phyloP scores from a whole-genome alignment of 768 basidiomycete genomes.

The Pilatotrama ljubarskyi region DNA sequence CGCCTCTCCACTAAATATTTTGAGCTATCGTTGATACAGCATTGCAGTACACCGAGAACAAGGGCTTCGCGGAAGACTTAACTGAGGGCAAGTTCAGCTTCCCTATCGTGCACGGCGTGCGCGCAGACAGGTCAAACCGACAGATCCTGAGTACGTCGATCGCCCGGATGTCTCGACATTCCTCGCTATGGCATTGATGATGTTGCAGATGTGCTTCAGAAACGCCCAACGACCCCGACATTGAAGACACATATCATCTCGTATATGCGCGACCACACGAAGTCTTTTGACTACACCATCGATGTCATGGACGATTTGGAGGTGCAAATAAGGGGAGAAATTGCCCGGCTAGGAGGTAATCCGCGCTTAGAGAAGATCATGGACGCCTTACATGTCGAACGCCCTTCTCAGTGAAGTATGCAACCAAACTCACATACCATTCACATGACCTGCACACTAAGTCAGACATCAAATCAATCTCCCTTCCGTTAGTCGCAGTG shows the following conservation, averaged over 20 bases:
- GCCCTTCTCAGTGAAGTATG: background rate
- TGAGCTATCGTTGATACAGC: background rate
- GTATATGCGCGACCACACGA: slow-evolving; percentile 73
- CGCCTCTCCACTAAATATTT: no score
- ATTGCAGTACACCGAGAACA: slow-evolving; percentile 74
- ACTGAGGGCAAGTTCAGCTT: slow-evolving; percentile 98
- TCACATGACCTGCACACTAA: no score
- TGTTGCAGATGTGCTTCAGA: slow-evolving; percentile 81
- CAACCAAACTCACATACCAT: no score
- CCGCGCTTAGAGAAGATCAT: slow-evolving; percentile 55
- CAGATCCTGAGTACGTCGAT: slow-evolving; percentile 75
- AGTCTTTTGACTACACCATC: slow-evolving; percentile 86
- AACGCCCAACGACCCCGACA: slow-evolving; percentile 78
- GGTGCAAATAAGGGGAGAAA: slow-evolving; percentile 65
- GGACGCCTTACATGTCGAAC: slow-evolving; percentile 34
- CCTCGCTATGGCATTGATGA: background rate
- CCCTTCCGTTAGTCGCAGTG: background rate
- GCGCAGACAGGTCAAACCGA: slow-evolving; percentile 71
- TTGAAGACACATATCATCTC: slow-evolving; percentile 79
- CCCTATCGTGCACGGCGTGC: slow-evolving; percentile 88
- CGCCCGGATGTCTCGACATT: background rate
- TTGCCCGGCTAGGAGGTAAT: slow-evolving; percentile 79
- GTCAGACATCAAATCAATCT: no score
- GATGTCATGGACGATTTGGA: slow-evolving; percentile 68
- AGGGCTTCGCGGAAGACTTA: slow-evolving; percentile 91